Evolutionary conservation across 805 yeast genomes (phyloP).

Genomic region (Yamadazyma philogaea): DNA sequence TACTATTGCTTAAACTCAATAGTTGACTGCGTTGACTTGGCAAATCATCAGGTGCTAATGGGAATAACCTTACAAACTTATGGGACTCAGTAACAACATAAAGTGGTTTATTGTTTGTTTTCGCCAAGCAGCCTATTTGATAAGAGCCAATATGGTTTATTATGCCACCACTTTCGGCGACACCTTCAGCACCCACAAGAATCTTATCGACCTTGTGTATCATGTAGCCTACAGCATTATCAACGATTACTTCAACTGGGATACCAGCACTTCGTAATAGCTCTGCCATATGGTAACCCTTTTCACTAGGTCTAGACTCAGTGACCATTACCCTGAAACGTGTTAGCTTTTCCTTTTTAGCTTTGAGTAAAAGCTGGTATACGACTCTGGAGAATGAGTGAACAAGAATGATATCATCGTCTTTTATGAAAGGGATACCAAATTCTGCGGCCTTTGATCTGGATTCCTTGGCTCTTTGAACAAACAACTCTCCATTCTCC

Average conservation of each 20-base stretch:
- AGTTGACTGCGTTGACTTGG: slow-evolving; percentile 45
- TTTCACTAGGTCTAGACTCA: slow-evolving; percentile 83
- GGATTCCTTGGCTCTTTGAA: slow-evolving; percentile 86
- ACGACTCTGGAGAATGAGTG: slow-evolving; percentile 95
- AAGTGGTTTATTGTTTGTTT: slow-evolving; percentile 85
- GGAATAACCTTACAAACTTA: slow-evolving; percentile 94
- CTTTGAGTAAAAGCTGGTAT: slow-evolving; percentile 66
- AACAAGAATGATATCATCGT: slow-evolving; percentile 85
- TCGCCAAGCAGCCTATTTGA: slow-evolving; percentile 90
- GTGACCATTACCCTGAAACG: slow-evolving; percentile 90
- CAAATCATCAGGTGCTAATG: slow-evolving; percentile 87
- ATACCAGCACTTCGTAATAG: slow-evolving; percentile 66
- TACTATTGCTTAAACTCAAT: slow-evolving; percentile 20
- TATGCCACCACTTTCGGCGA: slow-evolving; percentile 97
- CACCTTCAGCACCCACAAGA: slow-evolving; percentile 98
- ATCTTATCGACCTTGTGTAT: slow-evolving; percentile 90
- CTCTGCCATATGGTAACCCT: slow-evolving; percentile 70
- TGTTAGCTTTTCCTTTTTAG: slow-evolving; percentile 66
- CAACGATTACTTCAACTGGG: slow-evolving; percentile 86
- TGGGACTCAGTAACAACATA: slow-evolving; percentile 94
- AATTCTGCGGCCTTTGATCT: slow-evolving; percentile 82
- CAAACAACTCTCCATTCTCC: slow-evolving; percentile 89
- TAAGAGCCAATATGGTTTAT: slow-evolving; percentile 93
- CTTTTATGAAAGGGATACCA: slow-evolving; percentile 87
- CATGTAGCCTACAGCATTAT: slow-evolving; percentile 89